A percentile compares a stretch with the other conserved stretches of the same genome.
These are phyloP conservation scores for Neoarthrinium moseri DNA, from an alignment of 2,329 filamentous ascomycete species.

Conservation along the genomic window DNA sequence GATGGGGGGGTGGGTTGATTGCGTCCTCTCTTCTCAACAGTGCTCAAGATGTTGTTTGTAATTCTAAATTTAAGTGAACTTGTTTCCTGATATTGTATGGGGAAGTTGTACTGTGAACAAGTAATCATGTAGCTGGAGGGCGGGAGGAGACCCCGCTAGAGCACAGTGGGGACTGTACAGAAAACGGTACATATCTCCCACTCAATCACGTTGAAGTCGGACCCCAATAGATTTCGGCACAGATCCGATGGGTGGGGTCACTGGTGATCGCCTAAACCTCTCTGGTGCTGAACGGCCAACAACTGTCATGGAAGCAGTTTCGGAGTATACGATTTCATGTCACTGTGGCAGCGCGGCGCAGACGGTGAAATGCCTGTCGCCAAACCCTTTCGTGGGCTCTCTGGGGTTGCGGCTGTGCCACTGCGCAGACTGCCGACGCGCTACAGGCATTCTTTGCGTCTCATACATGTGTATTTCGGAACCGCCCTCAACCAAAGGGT, in stretches of 20 bases:
- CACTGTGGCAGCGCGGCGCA: slow-evolving; percentile 1
- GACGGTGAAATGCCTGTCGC: neutral
- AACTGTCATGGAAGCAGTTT: neutral
- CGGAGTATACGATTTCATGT: slow-evolving; percentile 3
- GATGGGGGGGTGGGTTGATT: too few species aligned
- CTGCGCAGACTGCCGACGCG: slow-evolving; percentile 28
- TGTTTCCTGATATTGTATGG: too few species aligned
- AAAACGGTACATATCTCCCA: too few species aligned
- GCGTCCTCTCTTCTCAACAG: too few species aligned
- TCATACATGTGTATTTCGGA: slow-evolving; percentile 33
- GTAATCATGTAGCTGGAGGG: too few species aligned
- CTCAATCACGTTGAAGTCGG: too few species aligned
- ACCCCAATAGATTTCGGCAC: too few species aligned
- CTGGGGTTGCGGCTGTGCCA: slow-evolving; percentile 24
- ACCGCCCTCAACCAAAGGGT: slow-evolving; percentile 11
- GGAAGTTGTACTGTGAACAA: too few species aligned
- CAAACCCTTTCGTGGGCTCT: neutral
- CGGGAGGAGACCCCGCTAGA: neutral
- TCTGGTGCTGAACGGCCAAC: neutral
- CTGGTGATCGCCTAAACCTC: neutral
- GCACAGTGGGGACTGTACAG: too few species aligned
- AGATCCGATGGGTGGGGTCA: neutral
- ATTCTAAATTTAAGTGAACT: too few species aligned
- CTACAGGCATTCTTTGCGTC: slow-evolving; percentile 34
- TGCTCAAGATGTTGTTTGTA: too few species aligned